phyloP scores from a whole-genome alignment of 2,329 filamentous ascomycete species.

The Seiridium cupressi region DNA sequence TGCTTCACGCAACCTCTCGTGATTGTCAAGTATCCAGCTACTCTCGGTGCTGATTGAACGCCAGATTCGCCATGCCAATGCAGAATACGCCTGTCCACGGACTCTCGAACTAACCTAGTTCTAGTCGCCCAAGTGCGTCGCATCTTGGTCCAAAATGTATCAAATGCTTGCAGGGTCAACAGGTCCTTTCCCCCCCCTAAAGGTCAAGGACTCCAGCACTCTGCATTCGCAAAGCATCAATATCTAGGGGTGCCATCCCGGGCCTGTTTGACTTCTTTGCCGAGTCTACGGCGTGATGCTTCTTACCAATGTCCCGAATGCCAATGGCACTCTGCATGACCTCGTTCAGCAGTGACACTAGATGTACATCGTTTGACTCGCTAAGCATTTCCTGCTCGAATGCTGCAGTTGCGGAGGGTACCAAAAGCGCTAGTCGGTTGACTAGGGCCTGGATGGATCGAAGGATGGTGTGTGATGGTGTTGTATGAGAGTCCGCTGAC shows the following conservation, averaged over 20 bases:
- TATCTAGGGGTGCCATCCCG: not conserved
- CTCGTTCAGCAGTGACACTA: slow-evolving; percentile 73
- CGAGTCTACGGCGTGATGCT: slow-evolving; percentile 61
- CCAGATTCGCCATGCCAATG: slow-evolving; percentile 31
- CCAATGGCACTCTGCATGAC: slow-evolving; percentile 71
- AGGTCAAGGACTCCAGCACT: slow-evolving; percentile 1
- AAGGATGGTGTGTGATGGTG: slow-evolving; percentile 69
- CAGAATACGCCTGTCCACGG: slow-evolving; percentile 9
- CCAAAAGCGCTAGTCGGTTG: slow-evolving; percentile 77
- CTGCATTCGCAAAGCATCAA: not conserved
- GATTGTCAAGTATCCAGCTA: not conserved
- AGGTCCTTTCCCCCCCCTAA: not conserved
- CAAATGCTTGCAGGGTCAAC: too few relatives aligned
- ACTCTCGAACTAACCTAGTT: not conserved
- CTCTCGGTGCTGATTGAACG: slow-evolving; percentile 16
- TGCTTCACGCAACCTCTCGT: not conserved
- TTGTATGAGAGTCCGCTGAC: slow-evolving; percentile 33
- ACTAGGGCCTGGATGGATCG: slow-evolving; percentile 87
- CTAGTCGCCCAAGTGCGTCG: too few relatives aligned
- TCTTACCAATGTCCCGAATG: slow-evolving; percentile 73
- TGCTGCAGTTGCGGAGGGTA: slow-evolving; percentile 63
- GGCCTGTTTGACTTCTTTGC: slow-evolving; percentile 25
- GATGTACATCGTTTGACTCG: slow-evolving; percentile 80
- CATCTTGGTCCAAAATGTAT: too few relatives aligned
- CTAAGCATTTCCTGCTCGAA: slow-evolving; percentile 71